phyloP scores from a whole-genome alignment of 768 basidiomycete species.

The Cystobasidium ongulense region DNA sequence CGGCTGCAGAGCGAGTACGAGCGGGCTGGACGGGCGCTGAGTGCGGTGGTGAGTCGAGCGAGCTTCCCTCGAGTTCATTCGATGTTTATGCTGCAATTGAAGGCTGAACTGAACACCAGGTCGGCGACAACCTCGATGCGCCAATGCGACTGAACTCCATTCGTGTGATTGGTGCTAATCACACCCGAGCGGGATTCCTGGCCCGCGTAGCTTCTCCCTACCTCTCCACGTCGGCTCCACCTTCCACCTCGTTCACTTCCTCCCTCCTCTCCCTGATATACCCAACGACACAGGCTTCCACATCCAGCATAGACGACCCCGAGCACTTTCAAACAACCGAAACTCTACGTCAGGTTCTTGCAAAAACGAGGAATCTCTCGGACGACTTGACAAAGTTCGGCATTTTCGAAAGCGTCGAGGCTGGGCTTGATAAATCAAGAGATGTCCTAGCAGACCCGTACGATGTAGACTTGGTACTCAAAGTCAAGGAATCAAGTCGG shows the following conservation, averaged over 20 bases:
- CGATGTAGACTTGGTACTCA: constrained; percentile 73
- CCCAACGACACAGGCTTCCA: neutral
- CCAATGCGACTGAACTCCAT: constrained; percentile 66
- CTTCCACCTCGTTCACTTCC: constrained; percentile 31
- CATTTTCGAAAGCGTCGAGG: constrained; percentile 63
- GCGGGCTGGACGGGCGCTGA: constrained; percentile 57
- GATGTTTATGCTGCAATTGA: neutral
- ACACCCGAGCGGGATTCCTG: constrained; percentile 73
- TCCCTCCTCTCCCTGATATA: constrained; percentile 38
- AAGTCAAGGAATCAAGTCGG: constrained; percentile 64
- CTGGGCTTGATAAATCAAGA: constrained; percentile 56
- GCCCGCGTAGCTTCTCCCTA: constrained; percentile 66
- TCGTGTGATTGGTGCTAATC: constrained; percentile 65
- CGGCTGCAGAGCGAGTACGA: constrained; percentile 70
- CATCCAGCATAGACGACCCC: constrained; percentile 30
- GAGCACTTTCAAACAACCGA: constrained; percentile 44
- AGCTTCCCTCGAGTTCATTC: neutral
- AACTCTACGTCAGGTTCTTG: constrained; percentile 60
- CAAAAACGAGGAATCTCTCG: constrained; percentile 61
- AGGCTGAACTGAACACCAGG: constrained; percentile 48
- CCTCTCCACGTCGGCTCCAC: constrained; percentile 43
- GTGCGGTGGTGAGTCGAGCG: constrained; percentile 56
- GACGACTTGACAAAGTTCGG: constrained; percentile 63
- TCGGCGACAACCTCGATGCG: constrained; percentile 59
- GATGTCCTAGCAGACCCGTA: constrained; percentile 53